Evolutionary conservation across 1,139 yeast genomes (phyloP).

Genomic region (Blastobotrys buckinghamii): DNA sequence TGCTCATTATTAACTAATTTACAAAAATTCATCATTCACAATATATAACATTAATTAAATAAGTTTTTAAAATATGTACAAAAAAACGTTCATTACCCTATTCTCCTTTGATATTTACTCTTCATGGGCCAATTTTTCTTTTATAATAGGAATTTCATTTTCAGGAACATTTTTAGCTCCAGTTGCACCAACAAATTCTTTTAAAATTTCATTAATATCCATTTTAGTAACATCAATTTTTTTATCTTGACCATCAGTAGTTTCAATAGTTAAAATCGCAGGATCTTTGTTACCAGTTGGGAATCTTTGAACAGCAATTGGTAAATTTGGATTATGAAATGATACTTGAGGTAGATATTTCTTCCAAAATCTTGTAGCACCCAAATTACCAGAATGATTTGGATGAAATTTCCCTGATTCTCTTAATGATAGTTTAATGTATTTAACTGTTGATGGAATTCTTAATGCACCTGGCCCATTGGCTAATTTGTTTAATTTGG

Average conservation of each 20-base stretch:
- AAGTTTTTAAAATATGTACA: not conserved
- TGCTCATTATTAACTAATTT: not conserved
- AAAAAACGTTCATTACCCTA: not conserved
- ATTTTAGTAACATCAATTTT: conserved; percentile 37
- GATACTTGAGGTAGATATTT: conserved; percentile 66
- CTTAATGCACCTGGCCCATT: conserved; percentile 43
- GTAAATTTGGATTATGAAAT: conserved; percentile 71
- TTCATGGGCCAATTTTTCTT: conserved; percentile 4
- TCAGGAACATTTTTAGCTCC: conserved; percentile 34
- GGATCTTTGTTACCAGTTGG: not conserved
- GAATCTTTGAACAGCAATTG: conserved; percentile 45
- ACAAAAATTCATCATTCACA: not conserved
- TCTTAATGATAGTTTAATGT: conserved; percentile 42
- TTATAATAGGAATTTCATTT: conserved; percentile 8
- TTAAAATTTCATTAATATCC: conserved; percentile 37
- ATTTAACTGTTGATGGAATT: conserved; percentile 36
- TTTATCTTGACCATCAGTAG: conserved; percentile 32
- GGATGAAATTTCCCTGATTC: conserved; percentile 36
- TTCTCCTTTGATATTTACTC: too few species aligned
- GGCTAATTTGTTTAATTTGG: conserved; percentile 39
- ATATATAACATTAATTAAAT: not conserved
- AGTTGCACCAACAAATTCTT: conserved; percentile 33
- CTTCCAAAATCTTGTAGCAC: conserved; percentile 59
- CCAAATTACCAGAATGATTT: conserved; percentile 14
- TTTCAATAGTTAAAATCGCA: not conserved